Percentiles rank a stretch among this genome's conserved stretches.
phyloP scores from a whole-genome alignment of 805 yeast genomes.

The Candida maris region DNA sequence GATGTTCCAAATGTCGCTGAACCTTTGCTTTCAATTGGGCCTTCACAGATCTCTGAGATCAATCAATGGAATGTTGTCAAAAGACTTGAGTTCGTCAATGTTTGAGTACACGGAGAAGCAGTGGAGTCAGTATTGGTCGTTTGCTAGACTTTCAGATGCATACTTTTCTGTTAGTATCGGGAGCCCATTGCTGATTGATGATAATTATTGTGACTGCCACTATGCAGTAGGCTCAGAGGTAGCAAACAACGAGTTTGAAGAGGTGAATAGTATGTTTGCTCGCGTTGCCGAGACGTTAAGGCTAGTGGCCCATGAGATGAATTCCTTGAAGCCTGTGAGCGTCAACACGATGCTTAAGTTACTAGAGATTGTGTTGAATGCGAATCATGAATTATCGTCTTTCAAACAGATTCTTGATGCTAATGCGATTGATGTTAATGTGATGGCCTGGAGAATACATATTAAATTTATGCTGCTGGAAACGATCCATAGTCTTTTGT shows the following conservation, averaged over 20 bases:
- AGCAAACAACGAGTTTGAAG: background rate
- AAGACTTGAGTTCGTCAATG: constrained; percentile 1
- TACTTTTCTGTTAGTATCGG: constrained; percentile 17
- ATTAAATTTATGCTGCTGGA: constrained; percentile 8
- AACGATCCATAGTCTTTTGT: constrained; percentile 5
- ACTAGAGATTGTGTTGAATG: constrained; percentile 3
- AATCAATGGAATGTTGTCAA: constrained; percentile 3
- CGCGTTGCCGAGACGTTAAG: constrained; percentile 2
- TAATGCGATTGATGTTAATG: background rate
- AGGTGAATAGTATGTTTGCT: constrained; percentile 1
- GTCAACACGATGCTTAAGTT: constrained; percentile 8
- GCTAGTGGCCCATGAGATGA: constrained; percentile 2
- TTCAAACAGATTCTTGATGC: constrained; percentile 4
- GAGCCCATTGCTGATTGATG: constrained; percentile 19
- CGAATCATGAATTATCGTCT: constrained; percentile 4
- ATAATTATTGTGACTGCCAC: constrained; percentile 14
- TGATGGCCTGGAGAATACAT: constrained; percentile 6
- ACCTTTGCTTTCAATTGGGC: constrained; percentile 19
- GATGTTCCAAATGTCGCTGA: constrained; percentile 8
- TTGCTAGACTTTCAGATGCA: constrained; percentile 18
- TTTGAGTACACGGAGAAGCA: constrained; percentile 4
- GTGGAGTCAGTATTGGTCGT: constrained; percentile 17
- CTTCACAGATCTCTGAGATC: constrained; percentile 17
- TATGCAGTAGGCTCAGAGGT: background rate
- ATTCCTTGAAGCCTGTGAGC: constrained; percentile 4